These are phyloP conservation scores for Wickerhamomyces pijperi DNA, from an alignment of 805 yeast genomes.

Conservation along the genomic window DNA sequence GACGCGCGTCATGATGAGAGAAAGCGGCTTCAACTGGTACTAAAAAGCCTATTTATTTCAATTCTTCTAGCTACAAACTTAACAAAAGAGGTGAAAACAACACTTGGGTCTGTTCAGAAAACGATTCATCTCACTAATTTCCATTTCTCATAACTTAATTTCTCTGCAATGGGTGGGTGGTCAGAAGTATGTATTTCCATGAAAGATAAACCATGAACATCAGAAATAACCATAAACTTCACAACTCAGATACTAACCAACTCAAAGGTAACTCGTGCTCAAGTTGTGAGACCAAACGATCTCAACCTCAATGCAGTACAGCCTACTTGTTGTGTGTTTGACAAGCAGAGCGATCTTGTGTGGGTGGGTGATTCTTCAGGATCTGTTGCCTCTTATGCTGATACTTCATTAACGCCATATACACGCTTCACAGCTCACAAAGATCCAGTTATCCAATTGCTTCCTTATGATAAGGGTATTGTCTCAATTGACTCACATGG, in stretches of 20 bases:
- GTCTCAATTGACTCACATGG: conserved; percentile 42
- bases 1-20: too few relatives aligned
- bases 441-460: conserved; percentile 37
- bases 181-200: conserved; percentile 10
- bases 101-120: background rate
- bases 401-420: conserved; percentile 41
- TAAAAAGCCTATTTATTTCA: too few relatives aligned
- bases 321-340: conserved; percentile 36
- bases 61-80: too few relatives aligned
- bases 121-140: background rate
- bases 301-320: conserved; percentile 6
- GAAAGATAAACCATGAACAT: too few relatives aligned
- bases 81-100: too few relatives aligned
- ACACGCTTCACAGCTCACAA: conserved; percentile 45
- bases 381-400: conserved; percentile 29
- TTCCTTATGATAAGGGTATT: conserved; percentile 47
- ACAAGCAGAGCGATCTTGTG: conserved; percentile 59
- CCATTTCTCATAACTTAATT: background rate
- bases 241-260: conserved; percentile 1
- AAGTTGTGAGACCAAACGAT: conserved; percentile 14
- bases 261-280: conserved; percentile 9
- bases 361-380: conserved; percentile 74
- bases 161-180: conserved; percentile 16
- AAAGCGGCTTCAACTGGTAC: too few relatives aligned
- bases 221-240: too few relatives aligned